Base-by-base conservation (phyloP, 192 early-diverging fungal species). In the Coemansia sp. region DNA sequence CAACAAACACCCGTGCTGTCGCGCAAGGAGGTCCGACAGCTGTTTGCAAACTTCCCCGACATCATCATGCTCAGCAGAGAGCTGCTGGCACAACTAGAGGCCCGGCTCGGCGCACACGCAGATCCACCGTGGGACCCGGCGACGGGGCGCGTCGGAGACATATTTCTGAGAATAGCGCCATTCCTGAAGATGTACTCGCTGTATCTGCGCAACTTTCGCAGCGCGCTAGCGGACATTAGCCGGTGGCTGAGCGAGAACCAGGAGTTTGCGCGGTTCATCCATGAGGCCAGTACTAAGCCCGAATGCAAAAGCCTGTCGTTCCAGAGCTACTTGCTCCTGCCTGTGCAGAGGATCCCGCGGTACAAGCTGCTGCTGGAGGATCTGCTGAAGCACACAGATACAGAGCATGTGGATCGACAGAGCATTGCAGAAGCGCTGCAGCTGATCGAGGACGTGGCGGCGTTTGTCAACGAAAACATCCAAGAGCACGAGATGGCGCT, bases 391-490 rank as follows among this genome's bases (percentile, higher is more conserved):
- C 68, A 84, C 65, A 89, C 86, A 14, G 61, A 62, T 55, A 64
- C 7, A 17, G 53, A 14, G 61, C 80, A 77, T 63, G 67, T 66
- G 47, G 86, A 75, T 61, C 79, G 59, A 62, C 67, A 59, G 69
- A 80, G 59, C 75, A 75, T 71, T 45, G 59, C 53, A 41, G 59
- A 57, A 4, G 79, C 78, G 22, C 61, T 84, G 59, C 61, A 45
- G 3, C 65, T 82, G 25, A 83, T 84, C 31, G 77, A 78, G 30
- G 74, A 83, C 27, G 90, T 92, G 20, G 92, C 92, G 5, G 76
- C 67, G 19, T 88, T 88, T 81, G 87, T 91, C 45, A 89, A 94
- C 67, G 91, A 91, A 59, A 88, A 83, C 42, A 90, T 92, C 53
- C 84, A 88, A 20, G 83, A 92, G 59, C 89, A 91, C 64, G 91